A percentile compares a stretch with the other conserved stretches of the same genome.
These are phyloP conservation scores for Blastobotrys mokoenaii DNA, from an alignment of 805 yeast species.

Conservation along the genomic window DNA sequence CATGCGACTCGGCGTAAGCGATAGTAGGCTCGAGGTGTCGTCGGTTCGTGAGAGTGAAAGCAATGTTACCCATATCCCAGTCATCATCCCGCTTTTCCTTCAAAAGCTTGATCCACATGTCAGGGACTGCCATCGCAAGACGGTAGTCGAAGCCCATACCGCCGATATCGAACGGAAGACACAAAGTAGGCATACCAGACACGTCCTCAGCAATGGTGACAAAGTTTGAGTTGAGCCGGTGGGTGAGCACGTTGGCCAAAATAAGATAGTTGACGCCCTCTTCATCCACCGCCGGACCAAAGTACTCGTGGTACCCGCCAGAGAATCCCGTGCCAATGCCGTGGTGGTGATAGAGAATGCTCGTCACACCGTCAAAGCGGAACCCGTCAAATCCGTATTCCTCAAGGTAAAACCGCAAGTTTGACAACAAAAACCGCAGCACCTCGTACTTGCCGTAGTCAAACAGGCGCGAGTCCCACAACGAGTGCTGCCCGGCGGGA, in stretches of 20 bases:
- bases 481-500: constrained; percentile 76
- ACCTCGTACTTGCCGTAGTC: constrained; percentile 91
- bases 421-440: constrained; percentile 72
- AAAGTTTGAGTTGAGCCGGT: constrained; percentile 44
- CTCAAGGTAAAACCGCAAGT: constrained; percentile 75
- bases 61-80: constrained; percentile 82
- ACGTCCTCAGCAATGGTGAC: constrained; percentile 93
- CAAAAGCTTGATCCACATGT: constrained; percentile 94
- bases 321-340: constrained; percentile 83
- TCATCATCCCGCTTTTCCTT: constrained; percentile 80
- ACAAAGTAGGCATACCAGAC: constrained; percentile 93
- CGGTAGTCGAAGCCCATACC: constrained; percentile 94
- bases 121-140: constrained; percentile 95
- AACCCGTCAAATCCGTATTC: constrained; percentile 88
- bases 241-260: constrained; percentile 78
- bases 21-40: constrained; percentile 84
- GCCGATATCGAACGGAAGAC: constrained; percentile 63
- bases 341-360: constrained; percentile 86
- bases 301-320: constrained; percentile 88
- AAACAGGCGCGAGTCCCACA: constrained; percentile 95
- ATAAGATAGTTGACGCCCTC: constrained; percentile 83
- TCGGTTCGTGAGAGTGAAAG: constrained; percentile 76
- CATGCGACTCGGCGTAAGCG: constrained; percentile 91
- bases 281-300: constrained; percentile 71
- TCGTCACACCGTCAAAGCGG: constrained; percentile 93